Percentiles rank a stretch among this genome's conserved stretches.
These are phyloP conservation scores for Phytophthora multivora DNA, from an alignment of 352 stramenopile genomes.

Conservation along the genomic window DNA sequence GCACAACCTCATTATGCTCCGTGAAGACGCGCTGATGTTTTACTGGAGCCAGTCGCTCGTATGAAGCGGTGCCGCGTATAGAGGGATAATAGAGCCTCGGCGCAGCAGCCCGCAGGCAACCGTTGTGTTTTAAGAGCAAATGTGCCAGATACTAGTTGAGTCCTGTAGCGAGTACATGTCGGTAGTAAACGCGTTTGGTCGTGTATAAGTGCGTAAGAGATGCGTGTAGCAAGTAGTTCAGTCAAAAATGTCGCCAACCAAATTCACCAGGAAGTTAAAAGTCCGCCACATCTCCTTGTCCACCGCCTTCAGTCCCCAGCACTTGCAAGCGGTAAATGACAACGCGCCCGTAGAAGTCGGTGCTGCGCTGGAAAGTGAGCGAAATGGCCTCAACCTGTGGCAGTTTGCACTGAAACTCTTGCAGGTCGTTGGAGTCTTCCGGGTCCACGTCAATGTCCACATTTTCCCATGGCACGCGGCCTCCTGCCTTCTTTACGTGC, in stretches of 20 bases:
- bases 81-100: conserved; percentile 26
- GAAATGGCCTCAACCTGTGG: conserved; percentile 43
- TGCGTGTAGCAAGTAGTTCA: conserved; percentile 19
- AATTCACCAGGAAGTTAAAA: conserved; percentile 21
- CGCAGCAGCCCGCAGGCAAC: conserved; percentile 12
- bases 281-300: background rate
- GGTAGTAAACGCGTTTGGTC: conserved; percentile 22
- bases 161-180: conserved; percentile 15
- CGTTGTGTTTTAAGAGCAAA: conserved; percentile 28
- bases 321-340: conserved; percentile 68
- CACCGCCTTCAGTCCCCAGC: background rate
- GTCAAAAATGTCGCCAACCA: conserved; percentile 4
- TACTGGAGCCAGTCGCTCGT: conserved; percentile 87
- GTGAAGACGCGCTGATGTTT: conserved; percentile 86
- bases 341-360: conserved; percentile 78
- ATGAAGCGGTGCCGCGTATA: conserved; percentile 22
- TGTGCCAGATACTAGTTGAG: conserved; percentile 15
- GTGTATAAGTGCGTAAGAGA: conserved; percentile 22
- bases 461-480: conserved; percentile 29
- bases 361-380: conserved; percentile 63
- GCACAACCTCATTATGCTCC: conserved; percentile 83
- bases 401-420: conserved; percentile 42
- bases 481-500: conserved; percentile 20
- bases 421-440: conserved; percentile 60
- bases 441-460: conserved; percentile 39